Evolutionary conservation across 116 monocot genomes (phyloP).

Genomic region (Dioscorea cayenensis): DNA sequence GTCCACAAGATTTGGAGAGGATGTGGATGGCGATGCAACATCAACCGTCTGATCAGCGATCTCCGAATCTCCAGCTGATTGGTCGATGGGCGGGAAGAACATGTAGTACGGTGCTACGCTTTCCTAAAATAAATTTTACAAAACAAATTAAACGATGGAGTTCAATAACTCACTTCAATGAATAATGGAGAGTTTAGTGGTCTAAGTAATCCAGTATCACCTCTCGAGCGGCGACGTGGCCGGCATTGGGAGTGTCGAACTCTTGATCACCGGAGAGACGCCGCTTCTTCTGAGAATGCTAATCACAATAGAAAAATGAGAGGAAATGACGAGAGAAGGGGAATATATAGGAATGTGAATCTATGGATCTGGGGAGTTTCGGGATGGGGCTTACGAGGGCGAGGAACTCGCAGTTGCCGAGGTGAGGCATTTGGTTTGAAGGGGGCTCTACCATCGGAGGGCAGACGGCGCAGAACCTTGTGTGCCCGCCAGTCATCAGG

Average conservation of each 20-base stretch:
- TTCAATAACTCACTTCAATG: neutral
- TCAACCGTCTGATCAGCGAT: slow-evolving; percentile 1
- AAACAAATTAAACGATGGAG: neutral
- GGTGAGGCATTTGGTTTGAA: slow-evolving; percentile 56
- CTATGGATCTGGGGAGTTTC: too few relatives aligned
- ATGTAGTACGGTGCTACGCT: slow-evolving; percentile 37
- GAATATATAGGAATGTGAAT: neutral
- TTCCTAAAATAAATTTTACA: neutral
- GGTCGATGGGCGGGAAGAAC: slow-evolving; percentile 40
- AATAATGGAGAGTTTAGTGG: neutral
- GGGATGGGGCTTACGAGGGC: slow-evolving; percentile 14
- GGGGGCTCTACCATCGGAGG: slow-evolving; percentile 37
- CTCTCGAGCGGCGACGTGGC: slow-evolving; percentile 7
- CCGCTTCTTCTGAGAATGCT: neutral
- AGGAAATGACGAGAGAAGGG: neutral
- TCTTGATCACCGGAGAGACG: slow-evolving; percentile 10
- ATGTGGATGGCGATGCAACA: slow-evolving; percentile 14
- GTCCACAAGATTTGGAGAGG: slow-evolving; percentile 25
- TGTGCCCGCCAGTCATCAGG: neutral
- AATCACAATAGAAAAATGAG: too few relatives aligned
- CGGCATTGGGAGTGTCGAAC: neutral
- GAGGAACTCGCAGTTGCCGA: slow-evolving; percentile 36
- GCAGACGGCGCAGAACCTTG: neutral
- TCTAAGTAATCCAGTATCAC: neutral
- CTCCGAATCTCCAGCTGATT: neutral